Conservation (phyloP, 345 rosid genomes). For the Murraya paniculata region DNA sequence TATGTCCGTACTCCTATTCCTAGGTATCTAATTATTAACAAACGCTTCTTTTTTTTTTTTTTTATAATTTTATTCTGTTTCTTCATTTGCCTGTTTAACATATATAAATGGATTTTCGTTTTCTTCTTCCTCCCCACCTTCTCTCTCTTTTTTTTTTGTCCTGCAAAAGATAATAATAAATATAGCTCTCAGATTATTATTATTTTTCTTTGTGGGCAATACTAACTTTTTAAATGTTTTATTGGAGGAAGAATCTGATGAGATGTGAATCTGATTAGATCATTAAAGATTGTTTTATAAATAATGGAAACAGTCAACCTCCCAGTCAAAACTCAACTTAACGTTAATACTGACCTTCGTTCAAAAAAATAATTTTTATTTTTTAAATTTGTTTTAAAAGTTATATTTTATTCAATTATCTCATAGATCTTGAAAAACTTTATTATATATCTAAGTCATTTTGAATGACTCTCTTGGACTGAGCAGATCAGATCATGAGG, state of each 20-base stretch:
- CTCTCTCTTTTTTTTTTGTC: no score
- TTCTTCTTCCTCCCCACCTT: no score
- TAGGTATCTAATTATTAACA: slow-evolving; percentile 20
- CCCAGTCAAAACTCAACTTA: background rate
- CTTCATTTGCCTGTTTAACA: no score
- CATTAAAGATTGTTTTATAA: background rate
- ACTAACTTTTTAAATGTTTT: no score
- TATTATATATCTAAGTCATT: no score
- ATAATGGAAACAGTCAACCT: background rate
- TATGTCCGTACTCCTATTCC: slow-evolving; percentile 70
- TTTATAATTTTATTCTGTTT: background rate
- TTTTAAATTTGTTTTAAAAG: background rate
- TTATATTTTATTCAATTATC: background rate
- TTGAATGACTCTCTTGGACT: no score
- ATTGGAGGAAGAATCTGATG: background rate
- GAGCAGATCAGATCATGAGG: no score
- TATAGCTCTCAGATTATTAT: no score
- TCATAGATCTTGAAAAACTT: background rate
- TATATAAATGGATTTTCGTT: no score
- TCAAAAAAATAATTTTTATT: background rate
- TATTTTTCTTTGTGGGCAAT: no score
- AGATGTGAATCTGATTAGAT: no score
- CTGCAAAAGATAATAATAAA: no score
- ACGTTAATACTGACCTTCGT: background rate
- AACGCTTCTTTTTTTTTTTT: background rate